phyloP scores from a whole-genome alignment of 139 green algal genomes.

The Asterochloris erici region DNA sequence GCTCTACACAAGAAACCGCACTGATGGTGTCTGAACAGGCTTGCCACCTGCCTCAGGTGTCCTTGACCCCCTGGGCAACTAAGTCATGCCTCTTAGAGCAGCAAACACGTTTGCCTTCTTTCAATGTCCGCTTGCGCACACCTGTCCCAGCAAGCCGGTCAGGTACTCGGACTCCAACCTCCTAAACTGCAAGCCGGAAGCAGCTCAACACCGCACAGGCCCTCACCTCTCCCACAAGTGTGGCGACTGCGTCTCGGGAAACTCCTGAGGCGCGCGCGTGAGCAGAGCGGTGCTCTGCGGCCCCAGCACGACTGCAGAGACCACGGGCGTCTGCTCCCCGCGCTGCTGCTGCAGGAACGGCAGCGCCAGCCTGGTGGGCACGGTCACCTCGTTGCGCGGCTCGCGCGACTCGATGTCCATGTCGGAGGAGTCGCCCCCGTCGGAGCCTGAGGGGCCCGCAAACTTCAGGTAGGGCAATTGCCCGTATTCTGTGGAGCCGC shows the following conservation, averaged over 20 bases:
- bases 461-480: conserved; percentile 42
- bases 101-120: too few species aligned
- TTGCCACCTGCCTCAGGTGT: too few species aligned
- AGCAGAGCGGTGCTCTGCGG: conserved; percentile 60
- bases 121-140: too few species aligned
- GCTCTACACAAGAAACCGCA: too few species aligned
- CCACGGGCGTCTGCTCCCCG: conserved; percentile 36
- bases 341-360: conserved; percentile 34
- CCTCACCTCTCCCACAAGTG: conserved; percentile 38
- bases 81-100: too few species aligned
- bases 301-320: conserved; percentile 53
- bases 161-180: too few species aligned
- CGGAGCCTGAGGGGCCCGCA: background rate
- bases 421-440: background rate
- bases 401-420: background rate
- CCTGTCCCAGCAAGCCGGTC: too few species aligned
- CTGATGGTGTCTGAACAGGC: too few species aligned
- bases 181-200: too few species aligned
- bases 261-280: conserved; percentile 55
- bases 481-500: conserved; percentile 48
- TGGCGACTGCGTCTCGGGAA: conserved; percentile 32
- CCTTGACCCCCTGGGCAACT: too few species aligned
- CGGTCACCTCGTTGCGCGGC: conserved; percentile 12
- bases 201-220: too few species aligned
- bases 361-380: conserved; percentile 39